phyloP scores from a whole-genome alignment of 371 early-diverging fungal genomes.

The Batkoa obscura region DNA sequence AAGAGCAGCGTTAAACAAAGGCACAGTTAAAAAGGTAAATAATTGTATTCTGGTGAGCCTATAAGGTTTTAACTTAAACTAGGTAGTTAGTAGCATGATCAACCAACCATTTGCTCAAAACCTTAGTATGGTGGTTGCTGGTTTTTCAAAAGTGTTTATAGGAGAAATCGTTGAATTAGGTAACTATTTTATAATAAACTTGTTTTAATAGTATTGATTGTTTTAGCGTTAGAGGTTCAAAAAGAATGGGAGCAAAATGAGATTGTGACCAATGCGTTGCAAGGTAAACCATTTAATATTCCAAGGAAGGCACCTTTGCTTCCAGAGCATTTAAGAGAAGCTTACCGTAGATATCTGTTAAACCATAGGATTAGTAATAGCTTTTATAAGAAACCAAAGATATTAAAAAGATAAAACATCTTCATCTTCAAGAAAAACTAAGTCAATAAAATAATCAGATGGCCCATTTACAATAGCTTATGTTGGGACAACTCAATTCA shows the following conservation, averaged over 20 bases:
- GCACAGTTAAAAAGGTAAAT: conserved; percentile 59
- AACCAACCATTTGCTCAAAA: conserved; percentile 73
- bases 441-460: no score
- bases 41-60: neutral
- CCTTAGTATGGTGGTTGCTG: conserved; percentile 79
- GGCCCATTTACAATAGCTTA: no score
- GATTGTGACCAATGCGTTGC: neutral
- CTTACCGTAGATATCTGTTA: conserved; percentile 59
- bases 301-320: conserved; percentile 34
- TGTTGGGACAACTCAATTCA: no score
- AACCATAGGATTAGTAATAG: neutral
- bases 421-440: no score
- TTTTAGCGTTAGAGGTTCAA: conserved; percentile 1
- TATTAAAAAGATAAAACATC: no score
- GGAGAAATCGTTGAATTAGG: conserved; percentile 87
- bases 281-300: neutral
- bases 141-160: conserved; percentile 87
- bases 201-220: neutral
- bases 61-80: neutral
- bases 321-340: conserved; percentile 81
- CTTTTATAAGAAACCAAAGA: no score
- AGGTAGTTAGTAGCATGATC: conserved; percentile 46
- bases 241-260: conserved; percentile 4
- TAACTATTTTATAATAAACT: conserved; percentile 10
- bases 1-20: conserved; percentile 65